Base-by-base conservation (phyloP, 805 yeast genomes). In the Wickerhamiella hasegawae region DNA sequence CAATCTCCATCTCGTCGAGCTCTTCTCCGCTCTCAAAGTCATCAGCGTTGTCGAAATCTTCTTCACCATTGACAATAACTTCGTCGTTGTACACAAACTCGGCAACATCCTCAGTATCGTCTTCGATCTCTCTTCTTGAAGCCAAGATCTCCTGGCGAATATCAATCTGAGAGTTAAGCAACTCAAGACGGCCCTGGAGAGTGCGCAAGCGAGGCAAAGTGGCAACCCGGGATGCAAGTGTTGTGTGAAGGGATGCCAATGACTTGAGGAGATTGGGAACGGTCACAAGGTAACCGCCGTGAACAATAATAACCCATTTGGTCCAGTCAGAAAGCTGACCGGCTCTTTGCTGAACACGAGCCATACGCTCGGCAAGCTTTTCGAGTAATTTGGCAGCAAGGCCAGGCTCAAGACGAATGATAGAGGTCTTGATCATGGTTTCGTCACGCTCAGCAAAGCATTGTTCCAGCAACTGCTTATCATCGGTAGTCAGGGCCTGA, bases 401-500 rank as follows among this genome's bases (percentile, higher is more conserved):
- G 1, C 56, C 51, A 5, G 68, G 62, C 20, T 63, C 67, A 28
- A 80, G 56, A 34, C 71, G 57, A 42, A 68, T 65, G 28, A 78
- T 65, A 1, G 80, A 68, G 11, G 65, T 57, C 51, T 68, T 64
- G 40, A 73, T 64, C 38, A 68, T 63, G 18, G 54, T 61, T 33
- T 70, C 69, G 43, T 71, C 73, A 17, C 65, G 53, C 40, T 63
- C 62, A 41, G 59, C 52, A 43, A 90, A 64, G 10, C 93, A 94
- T 3, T 82, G 72, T 54, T 90, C 97, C 42, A 90, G 64, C 38
- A 90, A 62, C 8, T 90, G 62, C 48, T 76, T 84, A 53, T 90
- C 99, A 48, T 80, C 81, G 16, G 92, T 75, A 47, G 72, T 75
- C 42, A 90, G 65, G 0, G 98, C 87, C 59, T 90, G 98, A 11